A percentile compares a stretch with the other conserved stretches of the same genome.
phyloP scores from a whole-genome alignment of 164 flowering plant species.

The Liquidambar formosana region DNA sequence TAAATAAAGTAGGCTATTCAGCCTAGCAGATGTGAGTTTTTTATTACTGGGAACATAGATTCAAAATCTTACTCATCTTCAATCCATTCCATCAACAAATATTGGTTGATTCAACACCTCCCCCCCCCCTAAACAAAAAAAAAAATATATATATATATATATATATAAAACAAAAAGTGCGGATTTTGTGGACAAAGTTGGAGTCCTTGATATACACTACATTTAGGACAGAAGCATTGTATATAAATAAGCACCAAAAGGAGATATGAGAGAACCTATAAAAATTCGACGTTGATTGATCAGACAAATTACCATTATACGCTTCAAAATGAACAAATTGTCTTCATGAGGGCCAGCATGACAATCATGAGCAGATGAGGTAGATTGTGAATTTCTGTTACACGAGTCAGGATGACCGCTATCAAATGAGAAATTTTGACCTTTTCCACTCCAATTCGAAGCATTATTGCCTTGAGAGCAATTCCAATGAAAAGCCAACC shows the following conservation, averaged over 20 bases:
- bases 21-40: no score
- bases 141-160: no score
- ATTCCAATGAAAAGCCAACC: conserved; percentile 92
- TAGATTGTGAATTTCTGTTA: conserved; percentile 23
- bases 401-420: conserved; percentile 18
- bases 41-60: no score
- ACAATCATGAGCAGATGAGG: conserved; percentile 32
- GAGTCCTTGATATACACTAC: not conserved
- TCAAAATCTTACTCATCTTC: no score
- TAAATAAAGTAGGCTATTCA: no score
- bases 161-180: no score
- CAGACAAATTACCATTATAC: conserved; percentile 73
- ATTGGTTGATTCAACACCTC: no score
- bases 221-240: not conserved
- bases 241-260: not conserved
- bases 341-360: conserved; percentile 28
- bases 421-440: conserved; percentile 22
- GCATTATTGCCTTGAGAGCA: conserved; percentile 48
- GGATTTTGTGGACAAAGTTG: no score
- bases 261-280: not conserved
- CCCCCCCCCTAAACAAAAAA: no score
- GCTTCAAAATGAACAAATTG: conserved; percentile 80
- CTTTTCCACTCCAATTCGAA: conserved; percentile 25
- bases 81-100: no score
- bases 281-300: not conserved